These are phyloP conservation scores for Hymenoscyphus linearis DNA, from an alignment of 2,329 filamentous ascomycete species.

Conservation along the genomic window DNA sequence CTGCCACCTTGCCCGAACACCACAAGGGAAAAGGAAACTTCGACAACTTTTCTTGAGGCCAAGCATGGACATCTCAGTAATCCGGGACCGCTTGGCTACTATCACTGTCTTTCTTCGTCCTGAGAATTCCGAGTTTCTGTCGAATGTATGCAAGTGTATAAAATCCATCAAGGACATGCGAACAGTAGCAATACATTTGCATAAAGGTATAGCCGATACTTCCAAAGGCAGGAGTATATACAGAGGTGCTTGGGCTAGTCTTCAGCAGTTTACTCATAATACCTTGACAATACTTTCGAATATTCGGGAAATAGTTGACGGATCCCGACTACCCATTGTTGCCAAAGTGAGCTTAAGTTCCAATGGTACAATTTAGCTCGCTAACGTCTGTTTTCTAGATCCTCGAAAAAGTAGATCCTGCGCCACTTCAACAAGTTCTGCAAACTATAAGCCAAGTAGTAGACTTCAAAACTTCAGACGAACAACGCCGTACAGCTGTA, in stretches of 20 bases:
- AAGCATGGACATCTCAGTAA: conserved; percentile 60
- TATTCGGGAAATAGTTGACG: conserved; percentile 51
- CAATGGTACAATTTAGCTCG: neutral
- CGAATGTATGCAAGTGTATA: conserved; percentile 54
- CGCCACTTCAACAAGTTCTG: conserved; percentile 59
- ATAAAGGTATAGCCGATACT: conserved; percentile 65
- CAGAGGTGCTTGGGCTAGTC: conserved; percentile 66
- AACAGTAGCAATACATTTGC: conserved; percentile 61
- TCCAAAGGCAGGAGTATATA: conserved; percentile 42
- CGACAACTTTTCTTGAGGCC: conserved; percentile 81
- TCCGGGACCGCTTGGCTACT: conserved; percentile 66
- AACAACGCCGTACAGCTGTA: conserved; percentile 68
- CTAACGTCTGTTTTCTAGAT: conserved; percentile 38
- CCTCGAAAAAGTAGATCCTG: conserved; percentile 52
- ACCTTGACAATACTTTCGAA: conserved; percentile 64
- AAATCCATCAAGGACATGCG: conserved; percentile 73
- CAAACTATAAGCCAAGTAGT: conserved; percentile 67
- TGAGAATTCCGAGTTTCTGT: conserved; percentile 56
- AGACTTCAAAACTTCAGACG: conserved; percentile 69
- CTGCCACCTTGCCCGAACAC: conserved; percentile 65
- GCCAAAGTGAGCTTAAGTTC: conserved; percentile 41
- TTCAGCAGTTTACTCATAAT: conserved; percentile 66
- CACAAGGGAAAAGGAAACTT: conserved; percentile 70
- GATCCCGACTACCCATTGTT: conserved; percentile 46
- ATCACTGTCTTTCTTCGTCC: conserved; percentile 62